Percentiles rank a stretch among this genome's conserved stretches.
Conservation (phyloP, 495 filamentous ascomycete species). For the Lepraria neglecta region DNA sequence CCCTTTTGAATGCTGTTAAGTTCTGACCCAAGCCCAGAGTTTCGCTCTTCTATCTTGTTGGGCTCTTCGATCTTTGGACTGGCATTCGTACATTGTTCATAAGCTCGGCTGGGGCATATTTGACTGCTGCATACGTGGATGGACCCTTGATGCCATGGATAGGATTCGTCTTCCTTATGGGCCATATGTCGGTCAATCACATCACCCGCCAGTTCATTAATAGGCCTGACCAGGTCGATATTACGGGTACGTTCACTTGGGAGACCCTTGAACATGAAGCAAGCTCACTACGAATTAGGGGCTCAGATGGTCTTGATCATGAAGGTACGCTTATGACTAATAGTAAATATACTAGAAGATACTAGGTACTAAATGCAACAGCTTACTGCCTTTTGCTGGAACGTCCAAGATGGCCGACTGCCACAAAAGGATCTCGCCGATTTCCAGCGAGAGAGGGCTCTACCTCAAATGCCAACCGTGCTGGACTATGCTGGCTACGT, state of each 20-base stretch:
- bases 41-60: conserved; percentile 83
- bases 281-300: conserved; percentile 24
- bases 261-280: neutral
- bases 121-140: conserved; percentile 74
- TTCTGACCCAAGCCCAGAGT: conserved; percentile 39
- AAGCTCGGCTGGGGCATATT: conserved; percentile 71
- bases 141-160: conserved; percentile 99
- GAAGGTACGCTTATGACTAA: conserved; percentile 49
- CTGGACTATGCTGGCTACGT: conserved; percentile 86
- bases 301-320: conserved; percentile 98
- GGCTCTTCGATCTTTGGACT: conserved; percentile 91
- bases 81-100: conserved; percentile 75
- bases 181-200: conserved; percentile 88
- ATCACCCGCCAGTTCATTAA: conserved; percentile 68
- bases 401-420: conserved; percentile 81
- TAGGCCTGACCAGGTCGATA: conserved; percentile 63
- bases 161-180: conserved; percentile 89
- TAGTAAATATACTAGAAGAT: neutral
- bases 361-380: conserved; percentile 18
- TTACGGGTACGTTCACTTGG: conserved; percentile 54
- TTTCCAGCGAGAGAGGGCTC: conserved; percentile 74
- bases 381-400: conserved; percentile 96
- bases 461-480: conserved; percentile 62
- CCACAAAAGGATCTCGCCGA: conserved; percentile 74
- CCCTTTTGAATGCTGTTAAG: neutral